Conservation (phyloP, 176 grass and related monocot species). For the Olyra latifolia region DNA sequence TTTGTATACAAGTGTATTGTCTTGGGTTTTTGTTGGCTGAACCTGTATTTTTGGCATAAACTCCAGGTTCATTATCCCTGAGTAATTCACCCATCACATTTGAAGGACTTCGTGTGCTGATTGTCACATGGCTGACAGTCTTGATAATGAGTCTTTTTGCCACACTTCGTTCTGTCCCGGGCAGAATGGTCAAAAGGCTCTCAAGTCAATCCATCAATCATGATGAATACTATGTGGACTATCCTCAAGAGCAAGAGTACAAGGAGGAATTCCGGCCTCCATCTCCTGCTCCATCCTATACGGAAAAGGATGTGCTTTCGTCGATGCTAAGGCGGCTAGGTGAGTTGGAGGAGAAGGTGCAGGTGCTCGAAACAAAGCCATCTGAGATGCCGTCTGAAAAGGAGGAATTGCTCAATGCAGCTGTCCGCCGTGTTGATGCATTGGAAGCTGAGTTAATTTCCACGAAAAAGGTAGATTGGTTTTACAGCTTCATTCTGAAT, state of each 20-base stretch:
- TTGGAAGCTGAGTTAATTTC: slow-evolving; percentile 97
- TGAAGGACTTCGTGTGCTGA: slow-evolving; percentile 48
- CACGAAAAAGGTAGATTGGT: slow-evolving; percentile 75
- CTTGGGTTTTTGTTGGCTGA: background rate
- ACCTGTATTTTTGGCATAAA: slow-evolving; percentile 11
- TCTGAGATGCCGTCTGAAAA: slow-evolving; percentile 92
- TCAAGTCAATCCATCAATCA: slow-evolving; percentile 46
- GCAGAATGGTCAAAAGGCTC: slow-evolving; percentile 64
- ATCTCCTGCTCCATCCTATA: slow-evolving; percentile 81
- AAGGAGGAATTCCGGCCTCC: slow-evolving; percentile 91
- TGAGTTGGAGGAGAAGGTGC: slow-evolving; percentile 87
- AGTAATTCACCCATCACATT: slow-evolving; percentile 36
- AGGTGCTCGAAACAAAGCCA: slow-evolving; percentile 77
- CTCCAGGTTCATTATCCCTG: slow-evolving; percentile 43
- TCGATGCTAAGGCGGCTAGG: slow-evolving; percentile 63
- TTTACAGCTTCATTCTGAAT: background rate
- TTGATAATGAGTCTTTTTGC: slow-evolving; percentile 69
- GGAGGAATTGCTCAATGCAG: slow-evolving; percentile 87
- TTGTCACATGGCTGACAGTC: slow-evolving; percentile 64
- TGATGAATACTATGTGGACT: slow-evolving; percentile 44
- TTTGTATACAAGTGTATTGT: background rate
- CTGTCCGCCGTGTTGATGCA: slow-evolving; percentile 81
- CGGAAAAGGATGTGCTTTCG: slow-evolving; percentile 70
- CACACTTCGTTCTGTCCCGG: slow-evolving; percentile 52
- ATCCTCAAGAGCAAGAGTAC: slow-evolving; percentile 53